Base-by-base conservation (phyloP, 225 moss, liverwort and hornwort genomes). In the Straminergon stramineum region DNA sequence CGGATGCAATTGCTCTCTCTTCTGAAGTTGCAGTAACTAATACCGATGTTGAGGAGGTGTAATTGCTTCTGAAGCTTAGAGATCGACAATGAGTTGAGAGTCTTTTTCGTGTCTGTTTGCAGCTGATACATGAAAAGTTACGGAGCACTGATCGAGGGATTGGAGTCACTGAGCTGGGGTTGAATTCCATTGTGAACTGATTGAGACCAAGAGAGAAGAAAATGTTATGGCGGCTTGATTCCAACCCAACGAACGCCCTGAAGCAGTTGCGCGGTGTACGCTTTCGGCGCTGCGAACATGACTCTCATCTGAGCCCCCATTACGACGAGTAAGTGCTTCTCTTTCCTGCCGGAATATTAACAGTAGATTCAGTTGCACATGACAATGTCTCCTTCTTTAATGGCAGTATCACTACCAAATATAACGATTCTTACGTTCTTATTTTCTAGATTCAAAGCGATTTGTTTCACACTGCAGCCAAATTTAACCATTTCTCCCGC, bases 201-300 rank as follows among this genome's bases (percentile, higher is more conserved):
- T n/a, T 45, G 24, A 37, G 78, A 74, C 39, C 78, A 58, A 56
- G 77, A 76, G 73, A 41, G 8, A 45, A 67, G 70, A 92, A 88
- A 86, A 94, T 94, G 94, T 43, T 73, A 83, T 92, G 93, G 91
- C 75, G 90, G 68, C 45, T 88, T 68, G 91, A 88, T 66, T 57
- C 87, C 84, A 84, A 74, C 58, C 63, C 90, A 24, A 82, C 75
- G 34, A 75, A 62, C 85, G 55, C 89, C 56, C 51, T 90, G 91
- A 89, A 89, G 92, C 89, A 90, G 89, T 55, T 93, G 70, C 94
- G 89, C 62, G 93, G 93, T 22, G 92, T 94, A 41, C 92, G 91
- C 53, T 52, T 92, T 22, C 87, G 89, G 87, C 93, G 85, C 74
- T 62, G 86, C 66, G 92, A 90, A 5, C 92, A 93, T 45, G 90